These are phyloP conservation scores for Pseudonectria buxi DNA, from an alignment of 2,329 filamentous ascomycete species.

Conservation along the genomic window DNA sequence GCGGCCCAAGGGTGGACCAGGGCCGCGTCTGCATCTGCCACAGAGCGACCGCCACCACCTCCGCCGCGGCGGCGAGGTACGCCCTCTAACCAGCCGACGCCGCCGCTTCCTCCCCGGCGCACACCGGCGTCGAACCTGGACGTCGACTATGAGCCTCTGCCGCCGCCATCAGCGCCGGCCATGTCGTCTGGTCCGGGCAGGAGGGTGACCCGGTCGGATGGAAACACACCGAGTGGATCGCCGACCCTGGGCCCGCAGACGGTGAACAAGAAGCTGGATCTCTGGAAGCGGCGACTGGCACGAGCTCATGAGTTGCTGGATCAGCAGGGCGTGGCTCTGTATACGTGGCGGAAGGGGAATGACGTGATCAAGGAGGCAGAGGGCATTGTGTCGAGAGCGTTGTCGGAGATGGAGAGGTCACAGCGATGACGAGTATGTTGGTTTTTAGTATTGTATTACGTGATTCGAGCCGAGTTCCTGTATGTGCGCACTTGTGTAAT, in stretches of 20 bases:
- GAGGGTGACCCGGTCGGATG: conserved; percentile 25
- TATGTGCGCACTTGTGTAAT: no score
- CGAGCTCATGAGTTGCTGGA: conserved; percentile 58
- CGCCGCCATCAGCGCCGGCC: conserved; percentile 22
- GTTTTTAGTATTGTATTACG: no score
- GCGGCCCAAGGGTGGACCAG: conserved; percentile 11
- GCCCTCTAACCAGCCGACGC: conserved; percentile 25
- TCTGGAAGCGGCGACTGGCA: conserved; percentile 64
- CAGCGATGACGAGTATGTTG: no score
- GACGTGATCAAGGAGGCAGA: conserved; percentile 64
- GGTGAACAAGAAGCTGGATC: conserved; percentile 61
- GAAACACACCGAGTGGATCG: conserved; percentile 28
- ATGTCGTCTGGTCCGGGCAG: conserved; percentile 18
- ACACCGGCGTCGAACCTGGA: conserved; percentile 31
- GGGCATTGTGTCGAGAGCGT: conserved; percentile 52
- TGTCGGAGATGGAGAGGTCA: conserved; percentile 35
- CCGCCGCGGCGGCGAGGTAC: conserved; percentile 41
- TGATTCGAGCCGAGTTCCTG: no score
- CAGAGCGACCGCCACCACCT: conserved; percentile 36
- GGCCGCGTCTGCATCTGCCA: conserved; percentile 5
- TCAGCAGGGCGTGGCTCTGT: conserved; percentile 58
- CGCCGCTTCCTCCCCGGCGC: conserved; percentile 28
- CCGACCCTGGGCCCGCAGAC: conserved; percentile 28
- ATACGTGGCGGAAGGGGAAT: conserved; percentile 65
- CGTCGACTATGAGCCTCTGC: conserved; percentile 35